Evolutionary conservation across 352 stramenopile genomes (phyloP).

Genomic region (Globisporangium iwayamae): DNA sequence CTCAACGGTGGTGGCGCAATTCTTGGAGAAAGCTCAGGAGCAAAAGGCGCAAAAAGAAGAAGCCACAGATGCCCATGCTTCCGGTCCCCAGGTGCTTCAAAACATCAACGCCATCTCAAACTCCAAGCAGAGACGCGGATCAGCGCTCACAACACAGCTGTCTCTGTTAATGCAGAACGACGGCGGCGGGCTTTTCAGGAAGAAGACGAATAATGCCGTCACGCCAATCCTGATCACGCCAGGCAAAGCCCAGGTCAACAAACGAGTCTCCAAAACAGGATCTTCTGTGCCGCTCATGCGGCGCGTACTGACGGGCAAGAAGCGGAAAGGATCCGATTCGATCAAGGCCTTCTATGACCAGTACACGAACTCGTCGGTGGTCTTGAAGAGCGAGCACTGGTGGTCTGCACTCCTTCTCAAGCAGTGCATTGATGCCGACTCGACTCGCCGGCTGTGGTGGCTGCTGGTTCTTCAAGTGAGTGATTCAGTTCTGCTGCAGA

Average conservation of each 20-base stretch:
- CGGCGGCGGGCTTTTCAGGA: not conserved
- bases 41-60: slow-evolving; percentile 11
- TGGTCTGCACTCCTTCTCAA: slow-evolving; percentile 22
- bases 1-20: slow-evolving; percentile 16
- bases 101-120: not conserved
- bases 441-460: slow-evolving; percentile 40
- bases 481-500: not conserved
- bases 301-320: slow-evolving; percentile 20
- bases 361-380: slow-evolving; percentile 8
- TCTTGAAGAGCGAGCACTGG: not conserved
- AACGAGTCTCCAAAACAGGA: not conserved
- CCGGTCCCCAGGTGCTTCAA: not conserved
- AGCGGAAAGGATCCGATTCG: slow-evolving; percentile 10
- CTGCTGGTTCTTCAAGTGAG: slow-evolving; percentile 33
- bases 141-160: not conserved
- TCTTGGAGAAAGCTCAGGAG: slow-evolving; percentile 20
- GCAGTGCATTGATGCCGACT: slow-evolving; percentile 51
- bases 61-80: not conserved
- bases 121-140: not conserved
- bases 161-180: not conserved
- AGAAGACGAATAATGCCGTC: slow-evolving; percentile 10
- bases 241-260: not conserved
- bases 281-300: slow-evolving; percentile 9
- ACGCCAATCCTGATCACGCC: slow-evolving; percentile 5
- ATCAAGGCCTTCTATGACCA: slow-evolving; percentile 19